Evolutionary conservation across 306 rosid genomes (phyloP).

Genomic region (Sechiopsis laciniata): DNA sequence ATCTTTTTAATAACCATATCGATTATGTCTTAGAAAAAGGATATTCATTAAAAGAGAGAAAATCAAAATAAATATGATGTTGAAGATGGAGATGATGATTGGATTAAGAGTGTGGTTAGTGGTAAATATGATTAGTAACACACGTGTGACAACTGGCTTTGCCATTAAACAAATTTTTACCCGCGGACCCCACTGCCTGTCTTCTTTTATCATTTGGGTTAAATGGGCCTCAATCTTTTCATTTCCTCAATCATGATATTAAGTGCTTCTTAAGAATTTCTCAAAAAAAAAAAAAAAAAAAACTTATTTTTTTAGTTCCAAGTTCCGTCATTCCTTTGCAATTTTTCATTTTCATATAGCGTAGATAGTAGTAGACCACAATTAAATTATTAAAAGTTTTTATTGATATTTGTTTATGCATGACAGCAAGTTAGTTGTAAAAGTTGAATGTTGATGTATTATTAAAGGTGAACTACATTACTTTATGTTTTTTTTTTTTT

Average conservation of each 20-base stretch:
- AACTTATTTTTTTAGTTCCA: not conserved
- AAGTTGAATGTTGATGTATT: too few species aligned
- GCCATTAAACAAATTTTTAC: slow-evolving; percentile 22
- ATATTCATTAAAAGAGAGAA: too few species aligned
- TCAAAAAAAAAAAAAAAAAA: too few species aligned
- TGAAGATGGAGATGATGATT: slow-evolving; percentile 58
- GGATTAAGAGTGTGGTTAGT: slow-evolving; percentile 46
- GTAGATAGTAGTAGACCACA: not conserved
- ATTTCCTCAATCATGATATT: slow-evolving; percentile 35
- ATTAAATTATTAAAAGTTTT: too few species aligned
- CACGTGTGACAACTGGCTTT: slow-evolving; percentile 86
- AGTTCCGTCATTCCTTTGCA: not conserved
- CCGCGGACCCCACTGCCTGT: slow-evolving; percentile 1
- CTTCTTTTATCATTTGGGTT: not conserved
- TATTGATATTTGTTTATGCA: not conserved
- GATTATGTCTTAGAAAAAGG: too few species aligned
- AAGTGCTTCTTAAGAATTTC: slow-evolving; percentile 26
- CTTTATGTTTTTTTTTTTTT: too few species aligned
- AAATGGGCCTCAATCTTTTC: not conserved
- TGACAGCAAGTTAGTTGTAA: not conserved
- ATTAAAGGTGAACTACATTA: too few species aligned
- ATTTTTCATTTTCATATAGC: too few species aligned
- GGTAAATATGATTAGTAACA: slow-evolving; percentile 86
- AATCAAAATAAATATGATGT: not conserved
- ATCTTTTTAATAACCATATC: too few species aligned